Base-by-base conservation (phyloP, 768 basidiomycete species). In the Pleurotus pulmonarius region DNA sequence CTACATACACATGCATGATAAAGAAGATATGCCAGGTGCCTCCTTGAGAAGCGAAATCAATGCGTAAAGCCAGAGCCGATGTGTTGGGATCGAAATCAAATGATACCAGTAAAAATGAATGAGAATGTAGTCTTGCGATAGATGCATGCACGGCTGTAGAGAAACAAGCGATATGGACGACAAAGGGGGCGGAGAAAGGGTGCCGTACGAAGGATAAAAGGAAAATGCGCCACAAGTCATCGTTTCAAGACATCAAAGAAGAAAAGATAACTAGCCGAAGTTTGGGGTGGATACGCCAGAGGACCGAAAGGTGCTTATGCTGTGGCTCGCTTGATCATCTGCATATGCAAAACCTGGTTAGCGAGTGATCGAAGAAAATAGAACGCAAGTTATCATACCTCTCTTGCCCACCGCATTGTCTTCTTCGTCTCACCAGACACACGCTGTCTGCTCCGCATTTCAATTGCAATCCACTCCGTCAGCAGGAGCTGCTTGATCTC, bases 381-480 rank as follows among this genome's bases (percentile, higher is more conserved):
- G 16, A 41, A 41, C 24, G 39, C 9, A 53, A 22, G 40, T 22
- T 37, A 7, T 5, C 3, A 53, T 61, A 94, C 94, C 83, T 97
- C 94, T 53, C 90, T 83, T 16, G 94, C 93, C 93, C 94, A 97
- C 59, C 91, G 88, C 74, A 93, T 77, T 3, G 90, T 92, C 79
- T 86, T 90, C 82, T 88, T 94, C 38, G 88, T 88, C 62, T 94
- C 92, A 41, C 77, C 70, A 5, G 83, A 80, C 75, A 88, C 84
- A 20, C 91, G 85, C 44, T 80, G 80, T 71, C 87, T 92, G 48
- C 81, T 78, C 60, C 90, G 83, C 63, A 95, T 73, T 60, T 92
- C 85, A 18, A 73, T 72, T 0, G 83, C 87, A 60, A 90, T 73
- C 94, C 95, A 97, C 37, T 87, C 86, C 40, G 83, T 73, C 45